A percentile compares a stretch with the other conserved stretches of the same genome.
Evolutionary conservation across 768 basidiomycete species (phyloP).

Genomic region (Naganishia antarctica): DNA sequence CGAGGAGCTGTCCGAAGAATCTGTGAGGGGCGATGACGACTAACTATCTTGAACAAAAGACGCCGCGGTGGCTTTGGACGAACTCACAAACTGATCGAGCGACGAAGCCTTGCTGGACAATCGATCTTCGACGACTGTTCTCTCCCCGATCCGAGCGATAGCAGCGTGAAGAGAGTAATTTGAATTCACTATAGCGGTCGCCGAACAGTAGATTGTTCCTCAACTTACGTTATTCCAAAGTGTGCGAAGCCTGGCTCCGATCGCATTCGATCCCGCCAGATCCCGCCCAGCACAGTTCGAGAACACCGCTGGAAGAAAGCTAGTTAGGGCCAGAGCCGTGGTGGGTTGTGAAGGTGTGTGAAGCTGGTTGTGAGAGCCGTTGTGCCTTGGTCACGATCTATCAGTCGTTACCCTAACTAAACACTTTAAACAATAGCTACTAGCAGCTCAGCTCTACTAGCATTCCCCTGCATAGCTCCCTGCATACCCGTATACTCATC

Average conservation of each 20-base stretch:
- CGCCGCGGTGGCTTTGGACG: background rate
- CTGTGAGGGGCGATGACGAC: background rate
- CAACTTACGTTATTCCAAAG: background rate
- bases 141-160: background rate
- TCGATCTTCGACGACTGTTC: constrained; percentile 7
- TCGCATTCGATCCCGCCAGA: too few species aligned
- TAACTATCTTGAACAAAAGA: background rate
- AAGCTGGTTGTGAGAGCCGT: too few species aligned
- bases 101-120: background rate
- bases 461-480: too few species aligned
- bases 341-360: too few species aligned
- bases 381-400: too few species aligned
- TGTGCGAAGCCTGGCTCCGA: background rate
- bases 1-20: too few species aligned
- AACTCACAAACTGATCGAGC: too few species aligned
- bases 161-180: background rate
- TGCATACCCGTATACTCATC: too few species aligned
- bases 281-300: too few species aligned
- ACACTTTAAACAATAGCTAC: too few species aligned
- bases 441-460: too few species aligned
- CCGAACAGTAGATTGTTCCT: constrained; percentile 7
- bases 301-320: background rate
- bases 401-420: too few species aligned
- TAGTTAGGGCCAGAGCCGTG: background rate
- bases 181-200: background rate